These are phyloP conservation scores for Aspergillus vadensis DNA, from an alignment of 2,329 filamentous ascomycete species.

Conservation along the genomic window DNA sequence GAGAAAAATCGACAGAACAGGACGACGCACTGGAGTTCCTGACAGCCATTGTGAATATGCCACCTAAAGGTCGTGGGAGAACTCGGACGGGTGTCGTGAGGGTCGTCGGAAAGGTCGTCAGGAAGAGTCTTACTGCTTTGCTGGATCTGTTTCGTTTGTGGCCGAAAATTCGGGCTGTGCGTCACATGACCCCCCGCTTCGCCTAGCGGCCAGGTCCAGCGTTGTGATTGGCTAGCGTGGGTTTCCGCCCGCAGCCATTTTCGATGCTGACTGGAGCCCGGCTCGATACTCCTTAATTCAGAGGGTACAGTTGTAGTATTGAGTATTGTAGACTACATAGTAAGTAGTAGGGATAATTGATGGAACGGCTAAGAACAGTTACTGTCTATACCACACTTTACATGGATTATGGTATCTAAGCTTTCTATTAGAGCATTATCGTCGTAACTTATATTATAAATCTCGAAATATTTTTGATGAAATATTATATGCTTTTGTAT, in stretches of 20 bases:
- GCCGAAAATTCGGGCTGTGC: conserved; percentile 31
- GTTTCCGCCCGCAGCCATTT: background rate
- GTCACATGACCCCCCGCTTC: conserved; percentile 32
- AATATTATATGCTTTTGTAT: too few species aligned
- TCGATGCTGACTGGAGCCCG: background rate
- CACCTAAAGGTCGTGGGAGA: conserved; percentile 23
- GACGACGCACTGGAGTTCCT: conserved; percentile 32
- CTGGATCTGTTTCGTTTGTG: conserved; percentile 15
- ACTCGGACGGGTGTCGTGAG: conserved; percentile 23
- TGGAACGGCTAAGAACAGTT: too few species aligned
- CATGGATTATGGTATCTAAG: too few species aligned
- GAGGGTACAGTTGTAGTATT: too few species aligned
- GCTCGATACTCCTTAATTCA: too few species aligned
- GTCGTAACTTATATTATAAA: accelerated
- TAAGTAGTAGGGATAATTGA: too few species aligned
- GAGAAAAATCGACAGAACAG: background rate
- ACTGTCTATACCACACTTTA: too few species aligned
- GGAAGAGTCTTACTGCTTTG: conserved; percentile 9
- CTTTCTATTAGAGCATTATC: too few species aligned
- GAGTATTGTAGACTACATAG: too few species aligned
- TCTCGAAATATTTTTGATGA: too few species aligned
- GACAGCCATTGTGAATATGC: conserved; percentile 36
- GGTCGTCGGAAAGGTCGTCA: conserved; percentile 23
- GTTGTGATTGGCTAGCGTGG: conserved; percentile 11
- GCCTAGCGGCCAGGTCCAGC: conserved; percentile 22